Evolutionary conservation across 495 filamentous ascomycete genomes (phyloP).

Genomic region (Podospora tetraspora): DNA sequence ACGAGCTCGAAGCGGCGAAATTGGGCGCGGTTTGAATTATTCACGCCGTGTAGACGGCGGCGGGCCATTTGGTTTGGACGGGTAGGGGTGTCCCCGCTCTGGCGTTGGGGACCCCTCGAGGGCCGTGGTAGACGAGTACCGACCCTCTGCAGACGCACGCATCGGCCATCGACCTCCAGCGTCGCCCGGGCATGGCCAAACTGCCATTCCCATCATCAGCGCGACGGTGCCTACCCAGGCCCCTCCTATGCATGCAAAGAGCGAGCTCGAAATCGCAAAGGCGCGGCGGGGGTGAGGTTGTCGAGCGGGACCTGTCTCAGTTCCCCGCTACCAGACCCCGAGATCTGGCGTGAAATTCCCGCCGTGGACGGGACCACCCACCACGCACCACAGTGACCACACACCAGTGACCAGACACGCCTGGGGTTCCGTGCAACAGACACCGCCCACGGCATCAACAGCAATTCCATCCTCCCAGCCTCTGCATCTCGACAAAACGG

Average conservation of each 20-base stretch:
- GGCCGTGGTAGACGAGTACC: constrained; percentile 15
- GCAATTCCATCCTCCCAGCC: not conserved
- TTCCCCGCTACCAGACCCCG: constrained; percentile 25
- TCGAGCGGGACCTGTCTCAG: constrained; percentile 1
- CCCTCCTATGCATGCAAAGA: not conserved
- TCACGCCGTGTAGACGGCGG: constrained; percentile 7
- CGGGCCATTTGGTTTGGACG: constrained; percentile 23
- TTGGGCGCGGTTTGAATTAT: constrained; percentile 22
- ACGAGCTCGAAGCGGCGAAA: constrained; percentile 17
- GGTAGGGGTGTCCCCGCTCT: constrained; percentile 32
- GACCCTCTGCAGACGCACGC: constrained; percentile 1
- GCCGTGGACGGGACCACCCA: constrained; percentile 1
- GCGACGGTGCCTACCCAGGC: not conserved
- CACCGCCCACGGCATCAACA: not conserved
- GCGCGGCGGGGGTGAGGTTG: not conserved
- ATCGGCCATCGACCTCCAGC: not conserved
- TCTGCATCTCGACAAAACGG: not conserved
- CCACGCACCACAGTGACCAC: not conserved
- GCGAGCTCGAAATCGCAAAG: not conserved
- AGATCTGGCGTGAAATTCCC: constrained; percentile 11
- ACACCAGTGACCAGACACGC: not conserved
- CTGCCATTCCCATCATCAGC: not conserved
- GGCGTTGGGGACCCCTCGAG: constrained; percentile 15
- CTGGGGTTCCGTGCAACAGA: not conserved
- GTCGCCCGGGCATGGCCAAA: not conserved